Conservation (phyloP, 2,329 filamentous ascomycete species). For the Neodidymelliopsis sp. region DNA sequence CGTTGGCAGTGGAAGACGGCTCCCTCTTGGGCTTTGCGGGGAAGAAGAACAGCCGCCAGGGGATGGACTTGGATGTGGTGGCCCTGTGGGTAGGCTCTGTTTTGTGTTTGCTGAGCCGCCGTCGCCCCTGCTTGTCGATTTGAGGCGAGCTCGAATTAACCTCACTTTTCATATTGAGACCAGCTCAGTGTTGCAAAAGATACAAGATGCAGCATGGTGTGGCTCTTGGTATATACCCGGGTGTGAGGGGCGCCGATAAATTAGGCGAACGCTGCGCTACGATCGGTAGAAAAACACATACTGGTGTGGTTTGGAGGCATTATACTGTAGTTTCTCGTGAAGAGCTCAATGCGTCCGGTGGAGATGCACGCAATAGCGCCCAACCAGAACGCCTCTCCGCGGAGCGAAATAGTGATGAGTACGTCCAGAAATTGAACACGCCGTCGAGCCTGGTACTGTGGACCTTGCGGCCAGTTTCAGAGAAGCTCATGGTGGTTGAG, state of each 20-base stretch:
- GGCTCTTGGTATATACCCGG: not conserved
- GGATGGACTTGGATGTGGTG: not conserved
- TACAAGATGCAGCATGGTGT: not conserved
- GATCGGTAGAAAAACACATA: not conserved
- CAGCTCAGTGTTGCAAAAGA: not conserved
- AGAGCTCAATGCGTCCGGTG: no score
- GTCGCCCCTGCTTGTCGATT: not conserved
- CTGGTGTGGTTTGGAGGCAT: no score
- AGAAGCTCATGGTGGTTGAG: not conserved
- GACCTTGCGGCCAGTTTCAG: no score
- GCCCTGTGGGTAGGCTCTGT: not conserved
- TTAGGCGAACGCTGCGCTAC: not conserved
- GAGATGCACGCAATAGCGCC: no score
- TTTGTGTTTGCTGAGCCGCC: conserved; percentile 6
- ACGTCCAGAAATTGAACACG: no score
- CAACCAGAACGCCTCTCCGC: no score
- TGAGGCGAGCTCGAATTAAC: not conserved
- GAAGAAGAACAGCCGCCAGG: not conserved
- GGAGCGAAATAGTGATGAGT: no score
- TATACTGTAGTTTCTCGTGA: no score
- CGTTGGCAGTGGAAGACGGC: conserved; percentile 1
- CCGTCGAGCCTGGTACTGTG: no score
- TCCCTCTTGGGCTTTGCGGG: not conserved
- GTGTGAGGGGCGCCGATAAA: not conserved
- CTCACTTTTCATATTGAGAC: conserved; percentile 5